Evolutionary conservation across 805 yeast species (phyloP).

Genomic region (Saccharomycopsis sp.): DNA sequence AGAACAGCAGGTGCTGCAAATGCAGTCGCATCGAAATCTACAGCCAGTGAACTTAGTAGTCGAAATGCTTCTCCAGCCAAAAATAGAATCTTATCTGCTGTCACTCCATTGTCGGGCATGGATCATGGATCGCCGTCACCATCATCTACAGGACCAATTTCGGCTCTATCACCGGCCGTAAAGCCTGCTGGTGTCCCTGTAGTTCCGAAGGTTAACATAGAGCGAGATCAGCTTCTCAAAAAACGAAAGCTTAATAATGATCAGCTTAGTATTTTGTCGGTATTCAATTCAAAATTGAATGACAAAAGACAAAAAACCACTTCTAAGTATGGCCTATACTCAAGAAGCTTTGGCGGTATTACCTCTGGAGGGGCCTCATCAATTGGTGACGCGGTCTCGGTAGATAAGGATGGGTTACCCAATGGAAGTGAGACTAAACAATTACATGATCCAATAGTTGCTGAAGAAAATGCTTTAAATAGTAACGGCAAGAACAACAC

Average conservation of each 20-base stretch:
- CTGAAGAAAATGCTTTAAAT: neutral
- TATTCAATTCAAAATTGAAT: neutral
- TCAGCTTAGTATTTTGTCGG: neutral
- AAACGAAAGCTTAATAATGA: constrained; percentile 10
- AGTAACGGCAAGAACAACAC: neutral
- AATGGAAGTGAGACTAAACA: neutral
- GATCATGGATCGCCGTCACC: neutral
- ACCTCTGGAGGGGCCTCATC: neutral
- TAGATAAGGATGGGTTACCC: neutral
- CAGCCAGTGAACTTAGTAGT: neutral
- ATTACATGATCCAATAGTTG: neutral
- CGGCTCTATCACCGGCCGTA: neutral
- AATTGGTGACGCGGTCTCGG: neutral
- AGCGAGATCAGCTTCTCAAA: constrained; percentile 1
- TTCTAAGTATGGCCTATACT: neutral
- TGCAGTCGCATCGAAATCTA: neutral
- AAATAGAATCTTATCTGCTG: neutral
- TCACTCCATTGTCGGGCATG: neutral
- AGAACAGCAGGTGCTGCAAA: neutral
- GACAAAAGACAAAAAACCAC: neutral
- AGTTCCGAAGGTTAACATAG: neutral
- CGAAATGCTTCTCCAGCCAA: neutral
- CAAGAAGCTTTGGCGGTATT: neutral
- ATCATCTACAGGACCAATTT: neutral
- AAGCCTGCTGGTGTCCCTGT: neutral